phyloP scores from a whole-genome alignment of 2,329 filamentous ascomycete species.

The Aspergillus tamarii region DNA sequence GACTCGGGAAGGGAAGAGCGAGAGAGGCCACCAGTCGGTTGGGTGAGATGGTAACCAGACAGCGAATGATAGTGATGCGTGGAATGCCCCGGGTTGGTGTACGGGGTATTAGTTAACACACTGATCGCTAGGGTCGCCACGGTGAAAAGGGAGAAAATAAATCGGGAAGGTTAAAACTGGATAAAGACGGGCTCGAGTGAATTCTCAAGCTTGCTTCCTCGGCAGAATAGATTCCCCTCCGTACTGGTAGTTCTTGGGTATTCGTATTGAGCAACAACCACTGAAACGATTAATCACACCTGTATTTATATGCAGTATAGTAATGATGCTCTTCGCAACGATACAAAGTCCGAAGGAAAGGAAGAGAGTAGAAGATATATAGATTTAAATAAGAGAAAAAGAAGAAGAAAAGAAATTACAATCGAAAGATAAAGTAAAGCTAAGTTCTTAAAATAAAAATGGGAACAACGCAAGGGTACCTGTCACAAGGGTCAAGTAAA shows the following conservation, averaged over 20 bases:
- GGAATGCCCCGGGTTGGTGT: conserved; percentile 35
- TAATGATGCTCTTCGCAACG: background rate
- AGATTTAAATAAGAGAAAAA: background rate
- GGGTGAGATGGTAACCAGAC: conserved; percentile 28
- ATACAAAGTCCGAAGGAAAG: background rate
- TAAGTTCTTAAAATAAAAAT: conserved; percentile 1
- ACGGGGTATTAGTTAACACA: conserved; percentile 37
- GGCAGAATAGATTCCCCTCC: background rate
- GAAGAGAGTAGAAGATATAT: background rate
- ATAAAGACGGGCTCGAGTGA: background rate
- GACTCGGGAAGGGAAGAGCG: conserved; percentile 36
- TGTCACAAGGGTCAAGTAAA: conserved; percentile 1
- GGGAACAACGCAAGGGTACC: background rate
- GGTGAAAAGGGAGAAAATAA: conserved; percentile 29
- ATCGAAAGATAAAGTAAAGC: background rate
- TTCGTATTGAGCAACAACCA: background rate
- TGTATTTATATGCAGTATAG: background rate
- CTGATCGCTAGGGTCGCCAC: conserved; percentile 47
- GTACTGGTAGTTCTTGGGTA: background rate
- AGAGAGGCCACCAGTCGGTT: conserved; percentile 41
- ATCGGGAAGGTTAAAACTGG: conserved; percentile 7
- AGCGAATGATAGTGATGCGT: conserved; percentile 37
- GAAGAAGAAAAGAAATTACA: background rate
- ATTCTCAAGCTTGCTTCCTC: background rate
- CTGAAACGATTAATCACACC: background rate